Evolutionary conservation across 2,329 filamentous ascomycete genomes (phyloP).

Genomic region (Trichoderma endophyticum): DNA sequence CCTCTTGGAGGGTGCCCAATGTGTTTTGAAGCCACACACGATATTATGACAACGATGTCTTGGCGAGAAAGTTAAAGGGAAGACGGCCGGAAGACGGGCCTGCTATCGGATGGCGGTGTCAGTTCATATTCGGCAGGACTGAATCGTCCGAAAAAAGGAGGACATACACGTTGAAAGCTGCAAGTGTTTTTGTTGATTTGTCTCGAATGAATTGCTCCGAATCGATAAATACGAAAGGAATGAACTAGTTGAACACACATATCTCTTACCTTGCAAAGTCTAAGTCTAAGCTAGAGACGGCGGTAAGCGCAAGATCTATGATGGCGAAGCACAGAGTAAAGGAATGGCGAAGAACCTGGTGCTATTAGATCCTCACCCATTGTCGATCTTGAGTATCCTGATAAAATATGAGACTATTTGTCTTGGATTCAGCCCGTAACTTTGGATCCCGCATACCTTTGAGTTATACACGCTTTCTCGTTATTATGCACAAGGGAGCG

Average conservation of each 20-base stretch:
- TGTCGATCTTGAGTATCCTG: not conserved
- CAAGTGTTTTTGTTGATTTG: not conserved
- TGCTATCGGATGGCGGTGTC: not conserved
- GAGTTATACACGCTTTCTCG: not conserved
- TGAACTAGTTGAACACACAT: not conserved
- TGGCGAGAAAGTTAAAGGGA: not conserved
- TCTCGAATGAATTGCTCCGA: not conserved
- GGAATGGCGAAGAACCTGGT: not conserved
- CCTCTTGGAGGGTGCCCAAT: not conserved
- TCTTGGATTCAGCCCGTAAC: not conserved
- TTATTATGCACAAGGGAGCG: not conserved
- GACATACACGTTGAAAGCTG: not conserved
- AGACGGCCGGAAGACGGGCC: not conserved
- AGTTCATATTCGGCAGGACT: not conserved
- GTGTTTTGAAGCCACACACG: not conserved
- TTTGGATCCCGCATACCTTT: not conserved
- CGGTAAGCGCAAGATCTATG: not conserved
- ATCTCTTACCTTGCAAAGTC: not conserved
- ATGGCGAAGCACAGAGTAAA: not conserved
- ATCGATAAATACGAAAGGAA: not conserved
- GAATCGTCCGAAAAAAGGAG: not conserved
- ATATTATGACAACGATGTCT: not conserved
- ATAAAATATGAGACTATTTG: not conserved
- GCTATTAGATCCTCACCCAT: not conserved
- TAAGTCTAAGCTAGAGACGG: not conserved